Base-by-base conservation (phyloP, 176 grass and related monocot species). In the Zizania latifolia region DNA sequence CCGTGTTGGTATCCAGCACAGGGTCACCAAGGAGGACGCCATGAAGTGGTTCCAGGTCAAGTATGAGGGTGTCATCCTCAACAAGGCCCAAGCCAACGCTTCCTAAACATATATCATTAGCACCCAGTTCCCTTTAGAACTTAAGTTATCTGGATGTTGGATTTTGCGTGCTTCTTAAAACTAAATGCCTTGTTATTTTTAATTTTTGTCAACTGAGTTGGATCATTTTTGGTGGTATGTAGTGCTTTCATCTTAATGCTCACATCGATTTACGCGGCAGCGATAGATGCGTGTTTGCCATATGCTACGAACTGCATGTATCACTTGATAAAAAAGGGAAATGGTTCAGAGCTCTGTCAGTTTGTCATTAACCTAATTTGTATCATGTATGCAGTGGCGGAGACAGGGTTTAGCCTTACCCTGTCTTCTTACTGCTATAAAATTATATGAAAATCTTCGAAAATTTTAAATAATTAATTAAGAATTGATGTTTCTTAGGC, bases 31-130 rank as follows among this genome's bases (percentile, higher is more conserved):
- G 78, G 87, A 89, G 41, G 87, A 89, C 26, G 82, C 87, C 50
- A 89, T 89, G 87, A 89, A 89, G 87, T 89, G 87, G 87, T 89
- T 89, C 78, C 83, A 89, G 78, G 87, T 86, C 78, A 89, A 89
- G 75, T 89, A 89, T 7, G 87, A 89, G 87, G 87, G 87, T 78
- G 78, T 89, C 35, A 89, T 89, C 68, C 83, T 89, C 78, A 86
- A 89, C 78, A 85, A 89, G 73, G 29, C 82, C 67, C 87, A 90
- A 33, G 76, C 83, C 7, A 79, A 72, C 68, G 51, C 78, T 22
- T 60, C n/a, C 2, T 85, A 81, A 76, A 70, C 26, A 33, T n/a
- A n/a, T n/a, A n/a, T 24, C 17, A 32, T 33, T 55, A 76, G 40
- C 13, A n/a, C 8, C 10, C 32, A 62, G 65, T 29, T 60, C 31